These are phyloP conservation scores for Colletotrichum karsti DNA, from an alignment of 2,329 filamentous ascomycete genomes.

Conservation along the genomic window DNA sequence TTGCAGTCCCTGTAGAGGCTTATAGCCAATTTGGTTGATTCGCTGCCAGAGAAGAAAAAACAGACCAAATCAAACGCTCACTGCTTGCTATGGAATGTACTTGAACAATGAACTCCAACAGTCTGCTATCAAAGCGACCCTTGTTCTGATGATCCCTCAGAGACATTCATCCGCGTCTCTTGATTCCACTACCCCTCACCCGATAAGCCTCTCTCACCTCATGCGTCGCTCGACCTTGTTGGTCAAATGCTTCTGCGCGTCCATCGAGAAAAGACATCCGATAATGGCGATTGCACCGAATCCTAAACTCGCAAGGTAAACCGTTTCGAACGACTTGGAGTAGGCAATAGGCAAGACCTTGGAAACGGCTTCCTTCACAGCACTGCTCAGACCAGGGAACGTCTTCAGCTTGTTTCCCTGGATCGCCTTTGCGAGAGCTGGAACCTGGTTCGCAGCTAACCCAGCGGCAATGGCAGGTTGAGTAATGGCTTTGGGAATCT, in stretches of 20 bases:
- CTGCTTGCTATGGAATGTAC: not conserved
- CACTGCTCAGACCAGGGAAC: slow-evolving; percentile 40
- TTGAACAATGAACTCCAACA: not conserved
- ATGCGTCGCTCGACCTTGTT: slow-evolving; percentile 45
- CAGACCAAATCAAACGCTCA: not conserved
- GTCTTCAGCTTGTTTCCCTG: slow-evolving; percentile 41
- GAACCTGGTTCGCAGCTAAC: slow-evolving; percentile 39
- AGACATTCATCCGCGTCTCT: not conserved
- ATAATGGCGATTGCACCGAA: slow-evolving; percentile 48
- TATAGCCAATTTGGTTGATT: not conserved
- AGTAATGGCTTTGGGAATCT: slow-evolving; percentile 41
- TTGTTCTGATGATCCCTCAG: not conserved
- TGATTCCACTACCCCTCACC: not conserved
- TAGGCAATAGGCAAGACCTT: slow-evolving; percentile 43
- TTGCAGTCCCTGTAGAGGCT: too few species aligned
- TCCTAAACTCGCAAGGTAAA: slow-evolving; percentile 47
- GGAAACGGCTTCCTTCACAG: slow-evolving; percentile 40
- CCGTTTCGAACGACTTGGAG: slow-evolving; percentile 48
- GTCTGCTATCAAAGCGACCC: not conserved
- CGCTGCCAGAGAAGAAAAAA: not conserved
- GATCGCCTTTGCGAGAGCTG: slow-evolving; percentile 43
- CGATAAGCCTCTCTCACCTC: slow-evolving; percentile 23
- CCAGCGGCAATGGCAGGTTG: slow-evolving; percentile 45
- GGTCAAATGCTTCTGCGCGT: slow-evolving; percentile 43
- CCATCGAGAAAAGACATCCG: slow-evolving; percentile 43